These are phyloP conservation scores for Aspergillus ellipticus DNA, from an alignment of 495 filamentous ascomycete genomes.

Conservation along the genomic window DNA sequence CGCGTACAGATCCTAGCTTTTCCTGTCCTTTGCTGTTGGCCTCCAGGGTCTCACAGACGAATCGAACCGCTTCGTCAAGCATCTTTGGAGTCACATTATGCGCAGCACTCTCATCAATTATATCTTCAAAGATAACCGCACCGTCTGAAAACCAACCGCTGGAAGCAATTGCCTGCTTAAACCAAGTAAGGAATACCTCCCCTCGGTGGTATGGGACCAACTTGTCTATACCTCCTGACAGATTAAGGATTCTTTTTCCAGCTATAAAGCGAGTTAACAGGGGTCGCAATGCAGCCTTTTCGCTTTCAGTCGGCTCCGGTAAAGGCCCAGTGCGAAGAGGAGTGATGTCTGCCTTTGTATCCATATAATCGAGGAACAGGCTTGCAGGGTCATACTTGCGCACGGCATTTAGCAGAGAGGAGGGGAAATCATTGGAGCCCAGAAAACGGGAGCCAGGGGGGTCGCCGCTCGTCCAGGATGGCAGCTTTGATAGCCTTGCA, in stretches of 20 bases:
- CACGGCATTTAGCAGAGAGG: conserved; percentile 58
- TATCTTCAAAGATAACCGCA: conserved; percentile 62
- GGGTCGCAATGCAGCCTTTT: conserved; percentile 38
- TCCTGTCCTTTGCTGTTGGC: conserved; percentile 16
- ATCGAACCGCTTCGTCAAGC: conserved; percentile 64
- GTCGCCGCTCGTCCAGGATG: conserved; percentile 51
- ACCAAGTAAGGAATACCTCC: conserved; percentile 65
- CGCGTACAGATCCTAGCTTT: conserved; percentile 32
- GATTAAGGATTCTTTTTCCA: conserved; percentile 72
- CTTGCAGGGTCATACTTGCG: conserved; percentile 65
- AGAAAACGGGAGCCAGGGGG: conserved; percentile 62
- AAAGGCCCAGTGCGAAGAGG: conserved; percentile 34
- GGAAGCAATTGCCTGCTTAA: conserved; percentile 56
- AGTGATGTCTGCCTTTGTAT: conserved; percentile 23
- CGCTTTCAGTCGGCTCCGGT: conserved; percentile 42
- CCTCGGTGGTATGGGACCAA: conserved; percentile 74
- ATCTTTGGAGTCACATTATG: conserved; percentile 74
- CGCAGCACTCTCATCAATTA: conserved; percentile 65
- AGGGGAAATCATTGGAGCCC: conserved; percentile 72
- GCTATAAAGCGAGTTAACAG: conserved; percentile 48
- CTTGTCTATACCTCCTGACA: conserved; percentile 75
- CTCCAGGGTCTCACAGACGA: conserved; percentile 52
- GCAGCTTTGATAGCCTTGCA: conserved; percentile 66
- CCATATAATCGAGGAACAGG: conserved; percentile 55
- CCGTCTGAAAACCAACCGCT: conserved; percentile 57